phyloP scores from a whole-genome alignment of 169 alveolate species.

The Cyclospora cayetanensis region DNA sequence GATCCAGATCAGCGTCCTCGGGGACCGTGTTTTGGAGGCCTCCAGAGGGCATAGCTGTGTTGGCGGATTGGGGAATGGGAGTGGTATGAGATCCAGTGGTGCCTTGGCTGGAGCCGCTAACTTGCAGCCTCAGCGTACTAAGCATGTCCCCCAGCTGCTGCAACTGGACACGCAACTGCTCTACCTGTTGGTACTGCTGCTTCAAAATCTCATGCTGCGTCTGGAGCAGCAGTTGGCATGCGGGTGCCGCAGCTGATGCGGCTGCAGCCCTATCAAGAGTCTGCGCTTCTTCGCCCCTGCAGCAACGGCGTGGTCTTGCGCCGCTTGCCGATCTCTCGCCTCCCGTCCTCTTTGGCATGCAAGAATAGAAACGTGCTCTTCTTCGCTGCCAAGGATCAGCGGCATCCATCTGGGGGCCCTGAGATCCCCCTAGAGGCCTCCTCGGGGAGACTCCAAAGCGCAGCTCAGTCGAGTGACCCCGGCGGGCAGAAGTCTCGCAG shows the following conservation, averaged over 20 bases:
- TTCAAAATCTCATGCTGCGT: background rate
- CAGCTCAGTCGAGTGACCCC: background rate
- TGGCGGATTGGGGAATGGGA: background rate
- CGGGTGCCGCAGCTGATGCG: background rate
- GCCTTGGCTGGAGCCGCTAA: background rate
- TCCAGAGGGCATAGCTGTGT: too few species aligned
- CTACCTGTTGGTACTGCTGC: constrained; percentile 32
- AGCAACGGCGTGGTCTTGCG: background rate
- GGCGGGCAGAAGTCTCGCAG: background rate
- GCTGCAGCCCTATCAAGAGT: background rate
- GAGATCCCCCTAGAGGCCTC: background rate
- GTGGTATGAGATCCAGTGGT: too few species aligned
- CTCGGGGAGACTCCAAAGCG: background rate
- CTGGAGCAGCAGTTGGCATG: constrained; percentile 23
- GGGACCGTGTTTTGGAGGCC: background rate
- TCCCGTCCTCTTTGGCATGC: background rate
- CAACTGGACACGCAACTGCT: background rate
- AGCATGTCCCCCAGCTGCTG: constrained; percentile 17
- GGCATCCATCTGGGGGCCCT: background rate
- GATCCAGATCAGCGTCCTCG: background rate
- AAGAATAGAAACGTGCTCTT: background rate
- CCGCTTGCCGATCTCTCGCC: background rate
- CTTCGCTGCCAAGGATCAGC: background rate
- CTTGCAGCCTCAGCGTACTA: constrained; percentile 1
- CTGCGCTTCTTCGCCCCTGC: background rate